Evolutionary conservation across 2,329 filamentous ascomycete genomes (phyloP), one percentile per base, ranked within the genome.

Genomic region (Cylindrodendrum hubeiense): DNA sequence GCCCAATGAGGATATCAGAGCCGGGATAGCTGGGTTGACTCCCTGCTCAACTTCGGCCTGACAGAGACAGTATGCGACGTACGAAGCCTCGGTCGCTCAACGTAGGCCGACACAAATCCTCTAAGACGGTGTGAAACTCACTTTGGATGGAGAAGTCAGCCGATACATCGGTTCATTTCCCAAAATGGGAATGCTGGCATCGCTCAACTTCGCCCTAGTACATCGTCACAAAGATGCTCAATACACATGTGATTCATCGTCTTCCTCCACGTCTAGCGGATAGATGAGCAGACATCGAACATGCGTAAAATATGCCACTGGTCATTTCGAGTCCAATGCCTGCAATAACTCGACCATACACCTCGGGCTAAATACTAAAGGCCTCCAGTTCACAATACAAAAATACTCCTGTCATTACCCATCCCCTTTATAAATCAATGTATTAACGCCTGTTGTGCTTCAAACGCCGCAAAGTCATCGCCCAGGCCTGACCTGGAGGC

Each of bases 371-470:
- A 39, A 43, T 19, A 28, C 46, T 26, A 30, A 28, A 59, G 44
- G 33, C 33, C 26, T 21, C 39, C 15, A 17, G 28, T 24, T 43
- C 33, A 50, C 9, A 66, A 44, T 46, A 60, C 41, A 53, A 30
- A 51, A 39, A 37, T 46, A 41, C n/a, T n/a, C 33, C 41, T 30
- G 33, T 39, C 19, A n/a, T 17, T 33, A 28, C 26, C 30, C 28
- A 19, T n/a, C 60, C 41, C 24, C 54, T 24, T 13, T 9, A 17
- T 17, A 46, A 41, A 28, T 28, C 43, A 21, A 59, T 47, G 61
- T 34, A 22, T 2, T 33, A 61, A 68, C 65, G 51, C 65, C 65
- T 52, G 21, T 24, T 46, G 68, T 62, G 55, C 53, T 49, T 49
- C 49, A 26, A 70, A 67, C 54, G 59, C 59, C 57, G 10, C 10